phyloP scores from a whole-genome alignment of 2,329 filamentous ascomycete species.

The Plectosphaerella cucumerina region DNA sequence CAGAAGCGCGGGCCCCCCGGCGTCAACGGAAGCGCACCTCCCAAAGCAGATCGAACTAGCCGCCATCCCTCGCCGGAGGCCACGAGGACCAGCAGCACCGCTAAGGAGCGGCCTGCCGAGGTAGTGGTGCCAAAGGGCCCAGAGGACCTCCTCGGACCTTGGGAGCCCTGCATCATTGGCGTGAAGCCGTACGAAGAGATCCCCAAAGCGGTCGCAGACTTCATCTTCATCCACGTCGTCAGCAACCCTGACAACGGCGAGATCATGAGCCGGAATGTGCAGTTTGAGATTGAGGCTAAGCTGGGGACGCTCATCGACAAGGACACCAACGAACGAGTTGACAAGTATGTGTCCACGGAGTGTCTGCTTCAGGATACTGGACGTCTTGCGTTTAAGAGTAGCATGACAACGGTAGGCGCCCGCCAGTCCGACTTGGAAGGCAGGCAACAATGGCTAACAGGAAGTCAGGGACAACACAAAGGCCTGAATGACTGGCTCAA shows the following conservation, averaged over 20 bases:
- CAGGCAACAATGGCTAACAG: background rate
- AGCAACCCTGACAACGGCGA: conserved; percentile 61
- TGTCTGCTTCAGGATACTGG: conserved; percentile 60
- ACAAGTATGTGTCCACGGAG: conserved; percentile 65
- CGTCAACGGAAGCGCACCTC: conserved; percentile 29
- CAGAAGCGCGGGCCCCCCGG: conserved; percentile 31
- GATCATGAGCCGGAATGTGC: conserved; percentile 59
- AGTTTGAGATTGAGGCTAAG: conserved; percentile 93
- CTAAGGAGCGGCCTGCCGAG: conserved; percentile 17
- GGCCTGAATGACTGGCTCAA: conserved; percentile 84
- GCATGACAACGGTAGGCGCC: conserved; percentile 76
- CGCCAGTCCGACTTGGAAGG: background rate
- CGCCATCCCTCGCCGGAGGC: conserved; percentile 44
- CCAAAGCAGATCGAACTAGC: conserved; percentile 29
- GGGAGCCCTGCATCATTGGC: conserved; percentile 67
- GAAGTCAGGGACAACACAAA: conserved; percentile 69
- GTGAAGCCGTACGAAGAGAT: conserved; percentile 70
- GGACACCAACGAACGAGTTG: conserved; percentile 64
- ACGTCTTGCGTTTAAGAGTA: conserved; percentile 72
- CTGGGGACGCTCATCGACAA: conserved; percentile 76
- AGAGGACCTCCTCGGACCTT: conserved; percentile 44
- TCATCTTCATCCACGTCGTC: conserved; percentile 70
- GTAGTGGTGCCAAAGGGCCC: conserved; percentile 12
- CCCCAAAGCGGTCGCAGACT: conserved; percentile 74
- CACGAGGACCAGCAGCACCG: conserved; percentile 20